Conservation (phyloP, 2,329 filamentous ascomycete genomes). For the Xylariaceae sp. region DNA sequence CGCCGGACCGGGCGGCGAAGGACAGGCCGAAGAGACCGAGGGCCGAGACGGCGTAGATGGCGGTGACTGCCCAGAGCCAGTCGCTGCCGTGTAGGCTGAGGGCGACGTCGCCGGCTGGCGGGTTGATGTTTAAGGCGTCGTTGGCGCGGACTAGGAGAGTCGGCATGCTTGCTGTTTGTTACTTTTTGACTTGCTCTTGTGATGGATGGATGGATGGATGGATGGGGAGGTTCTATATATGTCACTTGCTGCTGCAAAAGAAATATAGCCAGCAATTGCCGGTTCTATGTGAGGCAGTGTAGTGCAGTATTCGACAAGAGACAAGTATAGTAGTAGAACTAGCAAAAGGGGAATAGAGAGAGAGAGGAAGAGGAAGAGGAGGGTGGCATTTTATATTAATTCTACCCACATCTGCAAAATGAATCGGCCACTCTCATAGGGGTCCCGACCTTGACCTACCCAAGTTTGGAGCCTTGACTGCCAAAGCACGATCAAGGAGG, state of each 20-base stretch:
- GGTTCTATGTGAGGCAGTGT: too few relatives aligned
- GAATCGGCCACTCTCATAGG: too few relatives aligned
- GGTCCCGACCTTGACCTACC: too few relatives aligned
- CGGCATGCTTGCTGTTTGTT: constrained; percentile 5
- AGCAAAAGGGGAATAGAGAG: too few relatives aligned
- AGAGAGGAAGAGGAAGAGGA: too few relatives aligned
- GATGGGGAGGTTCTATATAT: constrained; percentile 13
- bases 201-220: background rate
- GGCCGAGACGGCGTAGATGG: constrained; percentile 43
- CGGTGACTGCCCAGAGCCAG: constrained; percentile 52
- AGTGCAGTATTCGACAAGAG: too few relatives aligned
- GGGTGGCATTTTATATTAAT: too few relatives aligned
- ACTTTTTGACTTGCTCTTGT: background rate
- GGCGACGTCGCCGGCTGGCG: constrained; percentile 35
- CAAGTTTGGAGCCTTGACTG: too few relatives aligned
- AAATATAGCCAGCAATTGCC: too few relatives aligned
- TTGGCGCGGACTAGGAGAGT: constrained; percentile 29
- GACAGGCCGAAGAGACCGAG: constrained; percentile 38
- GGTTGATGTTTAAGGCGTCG: constrained; percentile 44
- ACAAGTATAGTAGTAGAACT: too few relatives aligned
- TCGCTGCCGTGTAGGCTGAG: constrained; percentile 44
- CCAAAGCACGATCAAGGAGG: background rate
- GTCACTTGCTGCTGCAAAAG: background rate
- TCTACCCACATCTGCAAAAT: too few relatives aligned
- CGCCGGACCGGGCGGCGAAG: constrained; percentile 40